Evolutionary conservation across 192 early-diverging fungal species (phyloP), one percentile per base, ranked within the genome.

Genomic region (Polychytrium aggregatum): DNA sequence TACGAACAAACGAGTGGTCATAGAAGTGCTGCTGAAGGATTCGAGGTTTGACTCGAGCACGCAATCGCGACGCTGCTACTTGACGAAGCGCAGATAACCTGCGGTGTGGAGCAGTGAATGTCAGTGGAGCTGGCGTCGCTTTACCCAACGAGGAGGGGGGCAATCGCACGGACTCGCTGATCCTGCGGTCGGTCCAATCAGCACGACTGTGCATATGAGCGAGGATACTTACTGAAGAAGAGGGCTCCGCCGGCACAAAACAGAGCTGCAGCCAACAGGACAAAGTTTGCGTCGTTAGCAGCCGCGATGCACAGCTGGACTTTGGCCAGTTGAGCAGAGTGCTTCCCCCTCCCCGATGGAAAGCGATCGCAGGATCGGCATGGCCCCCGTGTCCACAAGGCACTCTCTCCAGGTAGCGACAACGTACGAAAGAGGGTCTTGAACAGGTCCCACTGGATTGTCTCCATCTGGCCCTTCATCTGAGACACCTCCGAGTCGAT

Each of bases 401-500:
- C n/a, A 16, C 7, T 10, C 5, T 16, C 7, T 6, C n/a, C 5
- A 5, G 22, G 17, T 5, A 22, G 4, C 6, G 22, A 4, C 25
- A 20, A 24, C 52, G 33, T 35, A 55, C 53, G 70, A 44, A 72
- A 72, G 17, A 73, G 55, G 14, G 66, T 66, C 52, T 58, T 62
- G 57, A 73, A 68, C 41, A 73, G 47, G 2, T 73, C 71, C 71
- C 71, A 81, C 55, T 90, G 90, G 56, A 92, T 87, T 14, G 83
- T 82, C 67, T 91, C 86, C 83, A 92, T 86, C 53, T 86, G 79
- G 17, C 80, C 88, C 29, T 82, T 70, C 38, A 92, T 59, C 1
- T 67, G 72, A 13, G 82, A 77, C 41, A 96, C 83, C 57, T 96
- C 92, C 35, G 82, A 71, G 56, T 96, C 92, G 51, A 96, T 91